A percentile compares a stretch with the other conserved stretches of the same genome.
These are phyloP conservation scores for Aspergillus sparsus DNA, from an alignment of 495 filamentous ascomycete species.

Conservation along the genomic window DNA sequence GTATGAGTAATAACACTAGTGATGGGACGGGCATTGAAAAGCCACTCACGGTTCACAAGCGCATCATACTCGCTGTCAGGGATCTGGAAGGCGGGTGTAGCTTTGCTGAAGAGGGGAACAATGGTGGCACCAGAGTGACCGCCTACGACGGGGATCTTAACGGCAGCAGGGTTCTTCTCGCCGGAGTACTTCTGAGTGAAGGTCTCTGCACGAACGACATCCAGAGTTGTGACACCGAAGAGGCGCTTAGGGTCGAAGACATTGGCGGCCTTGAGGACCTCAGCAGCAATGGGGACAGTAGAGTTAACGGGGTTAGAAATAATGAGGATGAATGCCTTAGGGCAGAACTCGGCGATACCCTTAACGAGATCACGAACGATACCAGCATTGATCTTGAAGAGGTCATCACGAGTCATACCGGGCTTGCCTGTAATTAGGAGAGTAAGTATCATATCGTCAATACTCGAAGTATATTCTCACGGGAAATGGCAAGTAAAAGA, in stretches of 20 bases:
- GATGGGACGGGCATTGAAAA: background rate
- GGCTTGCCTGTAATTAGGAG: constrained; percentile 72
- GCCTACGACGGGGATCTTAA: constrained; percentile 87
- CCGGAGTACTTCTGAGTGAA: constrained; percentile 87
- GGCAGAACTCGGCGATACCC: constrained; percentile 79
- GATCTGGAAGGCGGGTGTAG: constrained; percentile 74
- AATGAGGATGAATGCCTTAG: constrained; percentile 90
- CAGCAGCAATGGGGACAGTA: constrained; percentile 95
- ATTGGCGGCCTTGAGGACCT: constrained; percentile 87
- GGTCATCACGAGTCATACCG: constrained; percentile 98
- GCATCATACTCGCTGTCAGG: constrained; percentile 83
- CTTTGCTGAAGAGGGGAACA: constrained; percentile 93
- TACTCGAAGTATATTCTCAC: background rate
- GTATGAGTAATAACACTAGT: constrained; percentile 2
- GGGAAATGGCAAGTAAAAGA: too few relatives aligned
- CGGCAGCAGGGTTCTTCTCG: constrained; percentile 75
- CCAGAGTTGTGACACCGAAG: constrained; percentile 96
- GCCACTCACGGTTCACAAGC: constrained; percentile 74
- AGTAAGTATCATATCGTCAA: constrained; percentile 6
- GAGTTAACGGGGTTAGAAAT: constrained; percentile 99
- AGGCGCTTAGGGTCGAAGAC: constrained; percentile 93
- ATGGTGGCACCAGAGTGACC: constrained; percentile 98
- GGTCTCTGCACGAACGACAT: constrained; percentile 96
- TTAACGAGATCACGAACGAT: constrained; percentile 87
- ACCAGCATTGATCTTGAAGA: constrained; percentile 97